A percentile compares a stretch with the other conserved stretches of the same genome.
phyloP scores from a whole-genome alignment of 768 basidiomycete genomes.

The Trametes gibbosa region DNA sequence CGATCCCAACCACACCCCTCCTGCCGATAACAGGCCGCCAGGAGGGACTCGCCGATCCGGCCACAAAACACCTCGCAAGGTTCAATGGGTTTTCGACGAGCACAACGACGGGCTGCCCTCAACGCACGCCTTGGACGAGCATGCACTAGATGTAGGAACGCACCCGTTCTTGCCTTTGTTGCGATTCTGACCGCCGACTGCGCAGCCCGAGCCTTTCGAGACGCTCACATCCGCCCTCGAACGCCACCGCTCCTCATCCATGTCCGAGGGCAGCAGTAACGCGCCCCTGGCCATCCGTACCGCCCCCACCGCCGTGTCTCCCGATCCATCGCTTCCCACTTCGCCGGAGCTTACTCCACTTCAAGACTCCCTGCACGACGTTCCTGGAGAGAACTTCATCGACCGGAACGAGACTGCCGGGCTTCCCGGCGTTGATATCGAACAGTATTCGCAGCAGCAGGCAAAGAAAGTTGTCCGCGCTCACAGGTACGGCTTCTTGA shows the following conservation, averaged over 20 bases:
- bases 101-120: slow-evolving; percentile 3
- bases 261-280: slow-evolving; percentile 17
- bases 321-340: slow-evolving; percentile 18
- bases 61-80: slow-evolving; percentile 47
- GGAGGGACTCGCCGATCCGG: slow-evolving; percentile 28
- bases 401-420: slow-evolving; percentile 64
- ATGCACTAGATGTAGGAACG: slow-evolving; percentile 48
- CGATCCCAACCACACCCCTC: not conserved
- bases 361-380: slow-evolving; percentile 27
- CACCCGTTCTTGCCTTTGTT: not conserved
- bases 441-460: slow-evolving; percentile 31
- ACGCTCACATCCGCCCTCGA: slow-evolving; percentile 51
- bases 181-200: slow-evolving; percentile 3
- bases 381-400: slow-evolving; percentile 57
- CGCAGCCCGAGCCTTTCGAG: slow-evolving; percentile 48
- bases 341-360: slow-evolving; percentile 22
- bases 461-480: slow-evolving; percentile 46
- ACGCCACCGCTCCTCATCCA: slow-evolving; percentile 37
- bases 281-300: slow-evolving; percentile 9
- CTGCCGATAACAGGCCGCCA: slow-evolving; percentile 18
- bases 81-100: slow-evolving; percentile 48
- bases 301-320: slow-evolving; percentile 18
- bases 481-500: slow-evolving; percentile 32
- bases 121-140: slow-evolving; percentile 51
- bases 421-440: slow-evolving; percentile 44